Percentiles rank a stretch among this genome's conserved stretches.
Evolutionary conservation across 2,329 filamentous ascomycete species (phyloP).

Genomic region (Remersonia thermophila): DNA sequence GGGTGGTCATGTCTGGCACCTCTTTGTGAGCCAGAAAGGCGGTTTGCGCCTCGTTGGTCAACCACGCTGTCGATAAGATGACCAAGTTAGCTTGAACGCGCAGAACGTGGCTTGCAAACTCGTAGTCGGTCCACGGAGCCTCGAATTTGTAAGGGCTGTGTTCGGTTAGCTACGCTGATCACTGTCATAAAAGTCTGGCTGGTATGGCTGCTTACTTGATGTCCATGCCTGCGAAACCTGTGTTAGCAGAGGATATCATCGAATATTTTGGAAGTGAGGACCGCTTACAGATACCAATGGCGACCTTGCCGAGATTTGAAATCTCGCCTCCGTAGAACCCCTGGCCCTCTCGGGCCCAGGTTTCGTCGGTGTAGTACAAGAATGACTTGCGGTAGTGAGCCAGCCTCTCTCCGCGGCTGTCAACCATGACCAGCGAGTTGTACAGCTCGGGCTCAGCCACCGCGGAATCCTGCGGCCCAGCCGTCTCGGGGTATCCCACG

Average conservation of each 20-base stretch:
- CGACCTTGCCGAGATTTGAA: conserved; percentile 36
- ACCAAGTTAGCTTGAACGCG: conserved; percentile 44
- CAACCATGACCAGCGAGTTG: conserved; percentile 43
- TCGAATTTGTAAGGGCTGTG: conserved; percentile 39
- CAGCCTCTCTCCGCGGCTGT: conserved; percentile 43
- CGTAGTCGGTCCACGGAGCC: conserved; percentile 32
- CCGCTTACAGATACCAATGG: conserved; percentile 46
- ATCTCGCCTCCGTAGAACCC: conserved; percentile 38
- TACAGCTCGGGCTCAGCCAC: conserved; percentile 41
- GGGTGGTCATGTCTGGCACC: conserved; percentile 48
- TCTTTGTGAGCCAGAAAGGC: conserved; percentile 27
- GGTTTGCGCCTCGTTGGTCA: conserved; percentile 38
- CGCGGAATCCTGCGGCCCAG: conserved; percentile 24
- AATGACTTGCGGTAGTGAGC: conserved; percentile 50
- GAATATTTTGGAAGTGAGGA: not conserved
- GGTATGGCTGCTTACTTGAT: conserved; percentile 48
- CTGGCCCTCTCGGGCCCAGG: conserved; percentile 45
- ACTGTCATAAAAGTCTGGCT: no score
- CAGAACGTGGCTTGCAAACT: conserved; percentile 44
- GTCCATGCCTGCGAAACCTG: conserved; percentile 37
- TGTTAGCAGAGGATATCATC: not conserved
- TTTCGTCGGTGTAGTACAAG: conserved; percentile 48
- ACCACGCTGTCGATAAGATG: conserved; percentile 55
- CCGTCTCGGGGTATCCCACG: conserved; percentile 63
- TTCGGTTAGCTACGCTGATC: not conserved